Evolutionary conservation across 345 rosid genomes (phyloP).

Genomic region (Gynandropsis gynandra): DNA sequence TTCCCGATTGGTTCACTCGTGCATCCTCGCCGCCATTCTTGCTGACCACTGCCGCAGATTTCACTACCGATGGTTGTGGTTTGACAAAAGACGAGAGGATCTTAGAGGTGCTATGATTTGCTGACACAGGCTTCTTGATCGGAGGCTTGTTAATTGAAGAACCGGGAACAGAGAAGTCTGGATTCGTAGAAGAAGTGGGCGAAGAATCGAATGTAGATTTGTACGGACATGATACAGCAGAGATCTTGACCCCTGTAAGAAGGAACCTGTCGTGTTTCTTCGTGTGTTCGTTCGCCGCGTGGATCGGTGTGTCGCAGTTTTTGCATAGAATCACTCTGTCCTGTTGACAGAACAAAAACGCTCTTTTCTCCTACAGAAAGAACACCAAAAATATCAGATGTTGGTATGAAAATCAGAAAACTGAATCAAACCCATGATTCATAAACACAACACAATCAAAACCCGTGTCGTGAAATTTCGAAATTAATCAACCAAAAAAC

Average conservation of each 20-base stretch:
- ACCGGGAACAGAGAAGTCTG: constrained; percentile 40
- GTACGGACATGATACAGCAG: constrained; percentile 42
- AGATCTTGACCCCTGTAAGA: constrained; percentile 77
- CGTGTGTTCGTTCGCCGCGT: constrained; percentile 61
- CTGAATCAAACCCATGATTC: background rate
- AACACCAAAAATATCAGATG: background rate
- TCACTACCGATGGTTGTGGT: background rate
- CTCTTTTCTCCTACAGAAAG: constrained; percentile 53
- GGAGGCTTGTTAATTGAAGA: constrained; percentile 16
- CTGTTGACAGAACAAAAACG: constrained; percentile 85
- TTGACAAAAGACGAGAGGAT: constrained; percentile 9
- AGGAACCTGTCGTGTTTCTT: constrained; percentile 73
- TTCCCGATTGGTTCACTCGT: constrained; percentile 21
- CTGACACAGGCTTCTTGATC: constrained; percentile 33
- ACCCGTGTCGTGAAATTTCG: constrained; percentile 14
- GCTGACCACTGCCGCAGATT: background rate
- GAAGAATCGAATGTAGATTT: constrained; percentile 25
- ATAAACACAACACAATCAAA: constrained; percentile 1
- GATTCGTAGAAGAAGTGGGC: constrained; percentile 19
- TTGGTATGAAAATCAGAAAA: background rate
- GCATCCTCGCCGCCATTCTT: background rate
- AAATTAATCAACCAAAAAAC: too few relatives aligned
- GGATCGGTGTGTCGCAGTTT: constrained; percentile 77
- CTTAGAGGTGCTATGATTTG: constrained; percentile 16
- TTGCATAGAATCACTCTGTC: constrained; percentile 85